Evolutionary conservation across 257 asterid genomes (phyloP).

Genomic region (Galeopsis tetrahit): DNA sequence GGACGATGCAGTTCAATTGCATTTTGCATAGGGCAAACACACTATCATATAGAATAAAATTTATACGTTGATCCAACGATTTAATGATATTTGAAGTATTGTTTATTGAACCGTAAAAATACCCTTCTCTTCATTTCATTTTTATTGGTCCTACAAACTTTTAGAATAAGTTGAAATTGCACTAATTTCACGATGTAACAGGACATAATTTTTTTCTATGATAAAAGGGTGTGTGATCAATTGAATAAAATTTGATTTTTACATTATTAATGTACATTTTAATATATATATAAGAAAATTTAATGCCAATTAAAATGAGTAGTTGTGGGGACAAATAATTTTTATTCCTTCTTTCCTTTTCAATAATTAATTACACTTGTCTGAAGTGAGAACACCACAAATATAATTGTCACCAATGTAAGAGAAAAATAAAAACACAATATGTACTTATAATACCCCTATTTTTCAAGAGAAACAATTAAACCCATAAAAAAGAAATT

Average conservation of each 20-base stretch:
- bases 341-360: constrained; percentile 46
- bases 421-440: constrained; percentile 23
- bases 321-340: constrained; percentile 51
- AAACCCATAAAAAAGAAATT: neutral
- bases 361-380: constrained; percentile 51
- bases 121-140: too few species aligned
- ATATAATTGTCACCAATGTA: constrained; percentile 38
- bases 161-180: too few species aligned
- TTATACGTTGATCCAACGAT: too few species aligned
- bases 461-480: neutral
- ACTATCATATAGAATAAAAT: too few species aligned
- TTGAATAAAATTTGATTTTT: neutral
- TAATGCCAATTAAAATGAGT: constrained; percentile 32
- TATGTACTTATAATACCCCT: constrained; percentile 25
- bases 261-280: neutral
- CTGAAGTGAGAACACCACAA: constrained; percentile 54
- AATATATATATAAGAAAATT: neutral
- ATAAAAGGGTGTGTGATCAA: too few species aligned
- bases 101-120: too few species aligned
- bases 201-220: too few species aligned
- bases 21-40: too few species aligned
- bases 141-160: too few species aligned
- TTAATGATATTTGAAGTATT: too few species aligned
- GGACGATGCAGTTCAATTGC: too few species aligned
- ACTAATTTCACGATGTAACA: too few species aligned